phyloP scores from a whole-genome alignment of 805 yeast species.

The Yueomyces sinensis region DNA sequence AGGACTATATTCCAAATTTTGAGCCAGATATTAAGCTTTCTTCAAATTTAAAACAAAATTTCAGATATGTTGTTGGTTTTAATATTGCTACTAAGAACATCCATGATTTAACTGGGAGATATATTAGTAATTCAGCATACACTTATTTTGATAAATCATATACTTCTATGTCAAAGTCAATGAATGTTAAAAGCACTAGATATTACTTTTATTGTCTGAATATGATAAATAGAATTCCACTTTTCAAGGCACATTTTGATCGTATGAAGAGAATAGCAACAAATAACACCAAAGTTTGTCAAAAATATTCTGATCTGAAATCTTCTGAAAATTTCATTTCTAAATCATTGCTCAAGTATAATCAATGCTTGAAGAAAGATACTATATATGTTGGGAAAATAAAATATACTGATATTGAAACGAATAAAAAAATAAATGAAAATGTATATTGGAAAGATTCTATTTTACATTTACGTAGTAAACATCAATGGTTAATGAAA shows the following conservation, averaged over 20 bases:
- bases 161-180: constrained; percentile 2
- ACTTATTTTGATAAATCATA: constrained; percentile 7
- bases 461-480: constrained; percentile 10
- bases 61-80: constrained; percentile 9
- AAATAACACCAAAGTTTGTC: constrained; percentile 8
- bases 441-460: constrained; percentile 8
- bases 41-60: constrained; percentile 5
- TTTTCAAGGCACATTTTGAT: background rate
- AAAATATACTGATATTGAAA: background rate
- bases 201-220: constrained; percentile 1
- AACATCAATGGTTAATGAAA: constrained; percentile 16
- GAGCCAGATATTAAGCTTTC: constrained; percentile 3
- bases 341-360: constrained; percentile 4
- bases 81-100: constrained; percentile 3
- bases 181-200: constrained; percentile 4
- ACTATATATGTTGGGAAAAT: constrained; percentile 2
- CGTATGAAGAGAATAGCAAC: constrained; percentile 3
- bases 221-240: background rate
- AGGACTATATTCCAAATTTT: constrained; percentile 5
- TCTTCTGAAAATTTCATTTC: constrained; percentile 10
- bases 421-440: background rate
- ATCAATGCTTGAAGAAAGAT: constrained; percentile 4
- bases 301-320: constrained; percentile 5
- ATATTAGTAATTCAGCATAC: constrained; percentile 9
- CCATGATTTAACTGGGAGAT: constrained; percentile 15